A percentile compares a stretch with the other conserved stretches of the same genome.
These are phyloP conservation scores for Coniophora puteana DNA, from an alignment of 1,284 basidiomycete species.

Conservation along the genomic window DNA sequence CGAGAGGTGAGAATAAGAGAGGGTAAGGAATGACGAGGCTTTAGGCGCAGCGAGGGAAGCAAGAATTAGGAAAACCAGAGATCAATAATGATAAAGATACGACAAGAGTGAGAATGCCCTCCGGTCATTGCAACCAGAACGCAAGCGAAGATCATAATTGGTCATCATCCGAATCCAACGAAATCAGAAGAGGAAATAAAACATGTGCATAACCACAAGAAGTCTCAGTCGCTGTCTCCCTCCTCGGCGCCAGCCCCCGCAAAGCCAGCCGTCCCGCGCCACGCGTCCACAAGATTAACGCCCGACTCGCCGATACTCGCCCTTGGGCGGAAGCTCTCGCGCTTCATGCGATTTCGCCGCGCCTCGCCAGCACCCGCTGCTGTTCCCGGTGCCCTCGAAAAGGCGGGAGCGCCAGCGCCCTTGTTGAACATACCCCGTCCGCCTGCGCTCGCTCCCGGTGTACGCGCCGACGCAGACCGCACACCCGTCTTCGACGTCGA, in stretches of 20 bases:
- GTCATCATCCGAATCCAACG: constrained; percentile 1
- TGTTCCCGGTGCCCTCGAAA: constrained; percentile 19
- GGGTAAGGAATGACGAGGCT: too few relatives aligned
- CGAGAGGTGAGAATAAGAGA: too few relatives aligned
- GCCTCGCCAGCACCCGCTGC: constrained; percentile 46
- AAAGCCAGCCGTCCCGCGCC: constrained; percentile 19
- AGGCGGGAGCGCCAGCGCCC: constrained; percentile 22
- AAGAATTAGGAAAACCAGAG: too few relatives aligned
- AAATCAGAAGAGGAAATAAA: background rate
- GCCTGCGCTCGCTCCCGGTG: constrained; percentile 12
- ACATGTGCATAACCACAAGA: background rate
- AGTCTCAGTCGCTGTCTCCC: constrained; percentile 14
- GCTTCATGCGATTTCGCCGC: constrained; percentile 24
- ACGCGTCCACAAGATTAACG: constrained; percentile 20
- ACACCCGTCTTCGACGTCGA: constrained; percentile 16
- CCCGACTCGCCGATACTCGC: constrained; percentile 53
- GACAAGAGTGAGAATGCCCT: background rate
- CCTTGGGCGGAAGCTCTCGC: constrained; percentile 77
- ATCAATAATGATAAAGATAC: too few relatives aligned
- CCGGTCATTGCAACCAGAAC: background rate
- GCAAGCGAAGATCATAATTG: constrained; percentile 7
- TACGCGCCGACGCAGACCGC: constrained; percentile 7
- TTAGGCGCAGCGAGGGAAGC: too few relatives aligned
- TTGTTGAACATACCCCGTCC: constrained; percentile 10
- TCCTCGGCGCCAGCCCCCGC: constrained; percentile 25